A percentile compares a stretch with the other conserved stretches of the same genome.
Evolutionary conservation across 768 basidiomycete species (phyloP).

Genomic region (Naematelia encephala): DNA sequence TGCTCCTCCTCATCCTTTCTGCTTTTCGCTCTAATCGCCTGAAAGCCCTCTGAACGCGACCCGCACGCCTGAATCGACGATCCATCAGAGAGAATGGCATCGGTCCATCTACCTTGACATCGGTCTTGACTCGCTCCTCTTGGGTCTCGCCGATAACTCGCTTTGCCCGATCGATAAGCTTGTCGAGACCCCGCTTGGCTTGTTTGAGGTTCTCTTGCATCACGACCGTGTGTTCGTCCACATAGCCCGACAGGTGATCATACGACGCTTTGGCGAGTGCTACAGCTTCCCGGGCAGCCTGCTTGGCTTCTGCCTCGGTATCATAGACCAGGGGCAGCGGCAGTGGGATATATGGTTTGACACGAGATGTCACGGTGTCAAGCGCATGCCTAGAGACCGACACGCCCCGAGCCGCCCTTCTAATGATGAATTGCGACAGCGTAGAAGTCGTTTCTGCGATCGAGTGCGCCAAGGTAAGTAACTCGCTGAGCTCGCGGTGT

Average conservation of each 20-base stretch:
- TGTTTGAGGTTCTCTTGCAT: constrained; percentile 5
- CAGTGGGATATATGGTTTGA: not conserved
- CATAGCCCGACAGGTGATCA: constrained; percentile 1
- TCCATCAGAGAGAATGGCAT: constrained; percentile 1
- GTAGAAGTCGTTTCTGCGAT: constrained; percentile 4
- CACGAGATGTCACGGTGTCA: not conserved
- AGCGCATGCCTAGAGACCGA: not conserved
- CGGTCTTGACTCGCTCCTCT: not conserved
- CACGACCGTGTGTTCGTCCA: constrained; percentile 1
- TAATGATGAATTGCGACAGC: constrained; percentile 1
- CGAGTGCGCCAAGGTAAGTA: not conserved
- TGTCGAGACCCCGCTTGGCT: constrained; percentile 14
- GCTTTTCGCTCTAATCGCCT: not conserved
- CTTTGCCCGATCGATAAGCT: not conserved
- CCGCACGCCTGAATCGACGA: not conserved
- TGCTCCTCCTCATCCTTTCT: not conserved
- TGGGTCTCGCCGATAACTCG: not conserved
- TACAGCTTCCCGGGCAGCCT: not conserved
- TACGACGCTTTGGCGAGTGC: not conserved
- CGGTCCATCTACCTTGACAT: constrained; percentile 4
- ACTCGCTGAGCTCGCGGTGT: not conserved
- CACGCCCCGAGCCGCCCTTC: constrained; percentile 5
- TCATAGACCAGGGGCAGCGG: not conserved
- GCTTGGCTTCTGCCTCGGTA: not conserved
- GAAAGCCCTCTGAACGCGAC: not conserved